Base-by-base conservation (phyloP, 176 grass and related monocot species). In the Alloteropsis semialata region DNA sequence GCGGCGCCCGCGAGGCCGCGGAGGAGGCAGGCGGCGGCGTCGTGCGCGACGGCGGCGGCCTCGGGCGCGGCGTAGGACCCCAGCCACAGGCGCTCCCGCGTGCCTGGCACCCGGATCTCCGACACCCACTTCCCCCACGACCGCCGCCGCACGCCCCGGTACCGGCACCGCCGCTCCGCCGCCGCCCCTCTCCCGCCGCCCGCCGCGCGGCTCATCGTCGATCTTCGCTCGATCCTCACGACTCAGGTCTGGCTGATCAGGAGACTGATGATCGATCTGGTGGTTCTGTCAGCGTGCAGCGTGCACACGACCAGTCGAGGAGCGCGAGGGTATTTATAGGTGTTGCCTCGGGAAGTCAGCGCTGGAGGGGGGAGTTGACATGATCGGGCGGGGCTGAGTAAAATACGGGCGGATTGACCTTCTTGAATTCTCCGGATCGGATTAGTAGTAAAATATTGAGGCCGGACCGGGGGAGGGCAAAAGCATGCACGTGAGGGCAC, bases 41-140 rank as follows among this genome's bases (percentile, higher is more conserved):
- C 95, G 65, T 98, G 95, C 37, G 95, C 90, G 64, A 95, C 88
- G 65, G 96, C 92, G 50, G 96, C 96, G 39, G 92, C 96, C 86
- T 98, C 96, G 3, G 96, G 78, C n/a, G 92, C 86, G 9, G 96
- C 46, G 78, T 93, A 98, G 45, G 96, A 95, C 32, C 96, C 96
- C 56, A 98, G 87, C 96, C 96, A 98, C 43, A 98, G 84, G 17
- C 96, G 88, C 60, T 98, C 79, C 15, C 85, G 89, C 22, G 96
- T 91, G 53, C 90, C 92, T 0, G 96, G 92, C 41, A 98, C 96
- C 3, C 96, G 84, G 41, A 98, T 98, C 88, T 98, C 96, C 39
- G 96, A 98, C 75, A 98, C 92, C 96, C 96, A 98, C 84, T 98
- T 98, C 2, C 96, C 92, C 96, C 96, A 98, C 39, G 69, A 69